These are phyloP conservation scores for Exophiala xenobiotica DNA, from an alignment of 2,329 filamentous ascomycete species.

Conservation along the genomic window DNA sequence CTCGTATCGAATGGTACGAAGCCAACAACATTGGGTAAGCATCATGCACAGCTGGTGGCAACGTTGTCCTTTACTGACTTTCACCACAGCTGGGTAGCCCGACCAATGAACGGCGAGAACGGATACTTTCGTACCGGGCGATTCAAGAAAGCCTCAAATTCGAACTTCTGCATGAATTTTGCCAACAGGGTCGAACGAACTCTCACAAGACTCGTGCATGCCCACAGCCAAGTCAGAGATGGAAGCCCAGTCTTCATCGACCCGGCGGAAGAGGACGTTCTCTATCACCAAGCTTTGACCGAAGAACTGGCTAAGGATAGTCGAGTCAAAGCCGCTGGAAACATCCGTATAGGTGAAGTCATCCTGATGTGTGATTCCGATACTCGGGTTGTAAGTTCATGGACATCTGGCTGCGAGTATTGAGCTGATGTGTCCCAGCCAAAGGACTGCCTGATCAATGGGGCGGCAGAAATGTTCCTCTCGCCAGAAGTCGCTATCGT, in stretches of 20 bases:
- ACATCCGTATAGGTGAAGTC: constrained; percentile 80
- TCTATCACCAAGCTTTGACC: constrained; percentile 34
- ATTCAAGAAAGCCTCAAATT: constrained; percentile 15
- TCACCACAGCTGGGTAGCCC: constrained; percentile 40
- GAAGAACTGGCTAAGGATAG: constrained; percentile 54
- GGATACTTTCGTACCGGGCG: constrained; percentile 19
- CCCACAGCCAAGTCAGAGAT: constrained; percentile 13
- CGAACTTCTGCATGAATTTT: constrained; percentile 18
- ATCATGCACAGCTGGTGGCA: constrained; percentile 15
- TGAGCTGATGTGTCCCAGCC: constrained; percentile 41
- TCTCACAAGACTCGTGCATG: constrained; percentile 16
- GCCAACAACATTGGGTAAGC: constrained; percentile 47
- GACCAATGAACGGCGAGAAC: constrained; percentile 46
- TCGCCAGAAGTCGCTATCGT: constrained; percentile 69
- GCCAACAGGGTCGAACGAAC: constrained; percentile 15
- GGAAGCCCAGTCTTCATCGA: constrained; percentile 19
- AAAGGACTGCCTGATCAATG: constrained; percentile 65
- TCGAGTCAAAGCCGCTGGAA: constrained; percentile 67
- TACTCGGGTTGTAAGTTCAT: constrained; percentile 53
- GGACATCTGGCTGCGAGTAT: constrained; percentile 3
- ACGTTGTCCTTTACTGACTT: not conserved
- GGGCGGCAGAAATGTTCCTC: constrained; percentile 67
- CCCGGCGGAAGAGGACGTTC: constrained; percentile 14
- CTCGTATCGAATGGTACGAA: constrained; percentile 49
- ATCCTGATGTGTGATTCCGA: constrained; percentile 70